Conservation (phyloP, 2,329 filamentous ascomycete species). For the Lasiodiplodia sp. region DNA sequence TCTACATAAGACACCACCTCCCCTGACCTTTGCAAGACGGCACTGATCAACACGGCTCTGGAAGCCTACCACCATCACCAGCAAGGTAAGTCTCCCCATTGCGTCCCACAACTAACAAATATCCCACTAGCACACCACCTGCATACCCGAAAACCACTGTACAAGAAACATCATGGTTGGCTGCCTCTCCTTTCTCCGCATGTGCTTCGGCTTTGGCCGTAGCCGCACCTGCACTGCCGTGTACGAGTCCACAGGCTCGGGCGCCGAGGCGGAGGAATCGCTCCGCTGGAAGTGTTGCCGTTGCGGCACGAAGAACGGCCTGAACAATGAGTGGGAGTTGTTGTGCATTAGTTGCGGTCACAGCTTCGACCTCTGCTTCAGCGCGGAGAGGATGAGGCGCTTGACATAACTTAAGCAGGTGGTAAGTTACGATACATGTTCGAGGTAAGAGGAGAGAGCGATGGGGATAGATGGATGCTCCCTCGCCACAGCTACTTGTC, state of each 20-base stretch:
- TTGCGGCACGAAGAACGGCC: background rate
- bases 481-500: no score
- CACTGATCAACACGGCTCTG: background rate
- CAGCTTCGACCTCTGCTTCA: background rate
- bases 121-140: background rate
- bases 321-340: background rate
- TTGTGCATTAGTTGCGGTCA: background rate
- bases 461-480: background rate
- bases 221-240: background rate
- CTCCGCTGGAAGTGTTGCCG: slow-evolving; percentile 3
- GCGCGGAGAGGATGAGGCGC: background rate
- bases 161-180: no score
- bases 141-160: background rate
- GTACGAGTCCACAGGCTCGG: background rate
- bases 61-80: background rate
- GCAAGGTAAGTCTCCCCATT: background rate
- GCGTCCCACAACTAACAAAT: background rate
- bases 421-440: no score
- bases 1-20: background rate
- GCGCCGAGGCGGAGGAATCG: background rate
- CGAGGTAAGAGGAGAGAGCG: background rate
- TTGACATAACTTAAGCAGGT: background rate
- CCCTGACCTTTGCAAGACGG: background rate
- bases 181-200: background rate
- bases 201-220: background rate